phyloP scores from a whole-genome alignment of 345 rosid genomes.

The Moricandia arvensis region DNA sequence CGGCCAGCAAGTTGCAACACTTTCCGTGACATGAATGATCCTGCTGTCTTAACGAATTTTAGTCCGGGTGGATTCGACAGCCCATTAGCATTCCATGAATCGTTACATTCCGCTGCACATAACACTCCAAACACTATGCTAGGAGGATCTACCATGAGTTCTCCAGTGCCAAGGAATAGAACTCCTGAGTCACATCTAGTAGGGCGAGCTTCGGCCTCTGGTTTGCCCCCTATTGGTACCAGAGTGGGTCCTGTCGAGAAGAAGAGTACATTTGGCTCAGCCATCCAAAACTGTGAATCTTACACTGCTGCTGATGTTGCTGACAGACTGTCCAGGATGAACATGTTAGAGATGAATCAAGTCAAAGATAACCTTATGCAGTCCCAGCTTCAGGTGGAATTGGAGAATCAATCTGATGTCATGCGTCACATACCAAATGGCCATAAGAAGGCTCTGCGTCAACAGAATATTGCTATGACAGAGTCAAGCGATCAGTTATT shows the following conservation, averaged over 20 bases:
- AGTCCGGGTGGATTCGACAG: constrained; percentile 43
- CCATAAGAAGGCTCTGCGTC: constrained; percentile 52
- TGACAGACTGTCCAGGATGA: constrained; percentile 55
- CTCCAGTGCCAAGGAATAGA: constrained; percentile 65
- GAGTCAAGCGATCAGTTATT: constrained; percentile 49
- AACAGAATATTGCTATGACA: constrained; percentile 44
- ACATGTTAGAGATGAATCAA: constrained; percentile 49
- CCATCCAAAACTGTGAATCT: constrained; percentile 18
- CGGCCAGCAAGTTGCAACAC: constrained; percentile 73
- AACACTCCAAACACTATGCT: neutral
- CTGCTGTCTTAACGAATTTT: constrained; percentile 39
- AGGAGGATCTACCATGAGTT: constrained; percentile 1
- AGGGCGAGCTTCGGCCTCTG: constrained; percentile 56
- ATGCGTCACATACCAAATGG: constrained; percentile 49
- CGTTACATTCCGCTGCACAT: constrained; percentile 45
- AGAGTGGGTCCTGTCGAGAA: constrained; percentile 54
- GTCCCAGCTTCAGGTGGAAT: constrained; percentile 45
- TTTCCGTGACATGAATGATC: constrained; percentile 55
- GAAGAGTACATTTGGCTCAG: constrained; percentile 45
- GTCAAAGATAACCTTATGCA: constrained; percentile 43
- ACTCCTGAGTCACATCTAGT: constrained; percentile 63
- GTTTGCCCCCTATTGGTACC: constrained; percentile 68
- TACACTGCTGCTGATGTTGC: constrained; percentile 58
- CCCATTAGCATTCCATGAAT: constrained; percentile 48
- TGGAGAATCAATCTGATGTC: constrained; percentile 48